A percentile compares a stretch with the other conserved stretches of the same genome.
Conservation (phyloP, 129 eudicot genomes). For the Artemisia annua region DNA sequence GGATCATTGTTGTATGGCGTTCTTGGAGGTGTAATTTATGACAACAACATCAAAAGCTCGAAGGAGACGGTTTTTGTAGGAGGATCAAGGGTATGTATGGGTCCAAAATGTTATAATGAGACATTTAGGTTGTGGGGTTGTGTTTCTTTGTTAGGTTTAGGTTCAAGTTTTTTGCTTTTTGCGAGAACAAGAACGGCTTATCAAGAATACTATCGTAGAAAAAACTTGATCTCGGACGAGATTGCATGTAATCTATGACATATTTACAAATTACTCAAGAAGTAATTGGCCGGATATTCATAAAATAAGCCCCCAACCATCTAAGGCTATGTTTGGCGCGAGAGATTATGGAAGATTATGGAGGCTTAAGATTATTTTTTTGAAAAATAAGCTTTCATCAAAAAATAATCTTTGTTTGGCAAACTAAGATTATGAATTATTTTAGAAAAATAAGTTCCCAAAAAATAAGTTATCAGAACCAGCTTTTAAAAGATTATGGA, state of each 20-base stretch:
- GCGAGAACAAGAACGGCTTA: constrained; percentile 58
- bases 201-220: constrained; percentile 20
- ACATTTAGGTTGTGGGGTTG: constrained; percentile 64
- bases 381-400: no score
- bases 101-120: constrained; percentile 49
- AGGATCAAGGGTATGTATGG: constrained; percentile 53
- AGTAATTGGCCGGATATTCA: no score
- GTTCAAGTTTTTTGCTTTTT: constrained; percentile 51
- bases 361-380: no score
- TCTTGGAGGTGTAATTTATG: constrained; percentile 58
- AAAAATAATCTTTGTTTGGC: no score
- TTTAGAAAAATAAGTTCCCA: no score
- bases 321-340: no score
- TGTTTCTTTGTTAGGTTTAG: constrained; percentile 49
- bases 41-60: constrained; percentile 39
- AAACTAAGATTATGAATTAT: no score
- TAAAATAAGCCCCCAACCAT: no score
- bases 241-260: not conserved
- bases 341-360: no score
- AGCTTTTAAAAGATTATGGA: no score
- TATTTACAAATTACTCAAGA: no score
- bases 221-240: constrained; percentile 13
- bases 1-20: constrained; percentile 68
- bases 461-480: no score
- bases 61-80: constrained; percentile 29